Base-by-base conservation (phyloP, 176 grass and related monocot species). In the Musa beccarii region DNA sequence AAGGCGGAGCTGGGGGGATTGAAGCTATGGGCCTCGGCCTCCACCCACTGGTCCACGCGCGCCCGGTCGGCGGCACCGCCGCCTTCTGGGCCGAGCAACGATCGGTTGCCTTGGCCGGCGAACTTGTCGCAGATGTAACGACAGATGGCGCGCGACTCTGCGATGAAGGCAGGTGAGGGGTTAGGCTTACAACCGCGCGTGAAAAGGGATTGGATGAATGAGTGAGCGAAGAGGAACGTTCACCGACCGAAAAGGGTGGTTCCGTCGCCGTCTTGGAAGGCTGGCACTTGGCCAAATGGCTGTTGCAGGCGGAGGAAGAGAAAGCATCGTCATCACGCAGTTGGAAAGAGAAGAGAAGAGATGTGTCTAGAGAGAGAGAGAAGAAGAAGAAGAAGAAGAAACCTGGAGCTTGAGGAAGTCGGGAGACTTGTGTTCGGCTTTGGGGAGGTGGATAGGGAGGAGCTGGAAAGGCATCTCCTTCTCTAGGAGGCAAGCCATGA, bases 111-210 rank as follows among this genome's bases (percentile, higher is more conserved):
- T 21, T 70, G 77, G 53, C 53, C 77, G 0, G 29, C 25, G 52
- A 70, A 71, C 53, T 71, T 79, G 52, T 79, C 77, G 10, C 66
- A 70, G 17, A 79, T 51, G 65, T 71, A 79, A 34, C 77, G 77
- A 9, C 77, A 79, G 7, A 79, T 59, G 53, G 77, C 77, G 16
- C 77, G 23, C 1, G 77, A 79, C 19, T 79, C 77, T 79, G 65
- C 16, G 26, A 19, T 24, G 19, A 51, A 68, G 5, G 24, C 10
- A 29, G 28, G 8, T 29, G 26, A 2, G 4, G 66, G 64, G 64
- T 21, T 8, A 26, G 17, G 10, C 2, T 2, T 11, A 29, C 23
- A 67, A 23, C 11, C 10, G 11, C 17, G 11, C 10, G 11, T 67
- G 19, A 20, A 9, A 4, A 10, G 2, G 2, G 17, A 21, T 4